Evolutionary conservation across 768 basidiomycete genomes (phyloP).

Genomic region (Galerina sulciceps): DNA sequence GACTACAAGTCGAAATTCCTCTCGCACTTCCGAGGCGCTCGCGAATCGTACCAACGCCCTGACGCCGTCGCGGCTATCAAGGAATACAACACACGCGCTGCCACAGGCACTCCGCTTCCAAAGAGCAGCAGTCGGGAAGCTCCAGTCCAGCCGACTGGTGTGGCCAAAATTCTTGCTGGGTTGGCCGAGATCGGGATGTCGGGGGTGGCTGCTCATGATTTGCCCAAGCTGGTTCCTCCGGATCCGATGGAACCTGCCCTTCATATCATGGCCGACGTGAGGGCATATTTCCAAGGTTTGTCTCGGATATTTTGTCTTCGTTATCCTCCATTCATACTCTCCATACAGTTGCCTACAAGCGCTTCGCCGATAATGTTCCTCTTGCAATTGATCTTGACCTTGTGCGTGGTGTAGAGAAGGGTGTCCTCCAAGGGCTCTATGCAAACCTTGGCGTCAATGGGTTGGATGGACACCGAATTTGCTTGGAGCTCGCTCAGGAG

Average conservation of each 20-base stretch:
- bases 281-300: slow-evolving; percentile 77
- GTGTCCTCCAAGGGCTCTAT: slow-evolving; percentile 48
- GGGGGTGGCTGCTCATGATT: slow-evolving; percentile 41
- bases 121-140: too few species aligned
- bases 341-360: slow-evolving; percentile 58
- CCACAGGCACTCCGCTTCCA: neutral
- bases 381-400: slow-evolving; percentile 60
- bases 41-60: slow-evolving; percentile 35
- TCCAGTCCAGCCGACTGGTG: slow-evolving; percentile 18
- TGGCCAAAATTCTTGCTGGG: slow-evolving; percentile 39
- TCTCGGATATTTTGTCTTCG: neutral
- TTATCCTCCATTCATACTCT: neutral
- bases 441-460: slow-evolving; percentile 57
- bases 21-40: slow-evolving; percentile 47
- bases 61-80: slow-evolving; percentile 30
- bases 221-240: slow-evolving; percentile 52
- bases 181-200: slow-evolving; percentile 46
- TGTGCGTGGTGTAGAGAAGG: slow-evolving; percentile 52
- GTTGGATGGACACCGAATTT: slow-evolving; percentile 47
- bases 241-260: slow-evolving; percentile 62
- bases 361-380: slow-evolving; percentile 61
- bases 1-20: slow-evolving; percentile 50
- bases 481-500: slow-evolving; percentile 57
- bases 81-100: neutral
- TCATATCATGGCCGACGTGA: slow-evolving; percentile 70